These are phyloP conservation scores for Metschnikowia rubicola DNA, from an alignment of 805 yeast species.

Conservation along the genomic window DNA sequence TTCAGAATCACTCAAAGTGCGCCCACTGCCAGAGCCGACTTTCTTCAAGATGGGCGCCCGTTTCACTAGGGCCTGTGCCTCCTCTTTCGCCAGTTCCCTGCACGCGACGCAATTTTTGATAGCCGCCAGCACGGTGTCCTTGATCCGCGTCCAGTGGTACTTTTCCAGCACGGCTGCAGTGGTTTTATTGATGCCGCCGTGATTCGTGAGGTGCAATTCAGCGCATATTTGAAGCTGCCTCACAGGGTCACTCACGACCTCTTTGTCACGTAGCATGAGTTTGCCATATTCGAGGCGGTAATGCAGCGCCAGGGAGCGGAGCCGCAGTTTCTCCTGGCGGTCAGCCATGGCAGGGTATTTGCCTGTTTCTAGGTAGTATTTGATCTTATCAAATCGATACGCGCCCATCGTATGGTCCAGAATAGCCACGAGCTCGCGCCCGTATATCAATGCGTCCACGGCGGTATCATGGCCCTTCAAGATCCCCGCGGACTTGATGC, in stretches of 20 bases:
- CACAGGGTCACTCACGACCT: slow-evolving; percentile 75
- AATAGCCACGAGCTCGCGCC: slow-evolving; percentile 65
- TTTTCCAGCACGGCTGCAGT: slow-evolving; percentile 72
- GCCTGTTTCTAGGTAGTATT: slow-evolving; percentile 76
- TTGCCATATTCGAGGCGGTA: slow-evolving; percentile 71
- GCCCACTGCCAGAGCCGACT: background rate
- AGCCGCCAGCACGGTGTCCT: slow-evolving; percentile 79
- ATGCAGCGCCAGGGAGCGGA: slow-evolving; percentile 75
- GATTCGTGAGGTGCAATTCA: slow-evolving; percentile 64
- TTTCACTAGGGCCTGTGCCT: slow-evolving; percentile 13
- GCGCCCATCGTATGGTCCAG: slow-evolving; percentile 49
- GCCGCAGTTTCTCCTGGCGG: slow-evolving; percentile 82
- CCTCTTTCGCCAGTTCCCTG: slow-evolving; percentile 42
- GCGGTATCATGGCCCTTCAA: slow-evolving; percentile 80
- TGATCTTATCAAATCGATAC: slow-evolving; percentile 71
- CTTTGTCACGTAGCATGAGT: slow-evolving; percentile 71
- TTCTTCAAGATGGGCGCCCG: slow-evolving; percentile 3
- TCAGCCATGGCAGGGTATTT: slow-evolving; percentile 80
- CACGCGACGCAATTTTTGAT: slow-evolving; percentile 76
- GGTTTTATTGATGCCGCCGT: slow-evolving; percentile 86
- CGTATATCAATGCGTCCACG: slow-evolving; percentile 84
- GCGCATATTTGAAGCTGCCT: slow-evolving; percentile 73
- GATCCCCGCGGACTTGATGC: slow-evolving; percentile 83
- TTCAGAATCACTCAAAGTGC: slow-evolving; percentile 24
- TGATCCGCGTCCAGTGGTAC: slow-evolving; percentile 89